Conservation (phyloP, 139 green algal species). For the Gonium pectorale region DNA sequence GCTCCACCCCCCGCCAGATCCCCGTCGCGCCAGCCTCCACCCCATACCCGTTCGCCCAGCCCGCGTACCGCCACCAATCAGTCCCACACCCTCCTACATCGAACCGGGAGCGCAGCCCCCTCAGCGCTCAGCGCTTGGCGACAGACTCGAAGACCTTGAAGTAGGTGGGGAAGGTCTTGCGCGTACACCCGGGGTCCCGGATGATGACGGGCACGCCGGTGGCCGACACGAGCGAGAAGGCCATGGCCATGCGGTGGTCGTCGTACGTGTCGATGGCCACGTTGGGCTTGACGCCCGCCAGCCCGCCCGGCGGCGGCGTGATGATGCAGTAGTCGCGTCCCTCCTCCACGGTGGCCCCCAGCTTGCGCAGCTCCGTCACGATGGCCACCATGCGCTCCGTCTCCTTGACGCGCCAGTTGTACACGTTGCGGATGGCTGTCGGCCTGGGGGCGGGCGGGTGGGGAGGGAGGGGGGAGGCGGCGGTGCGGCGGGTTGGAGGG, state of each 20-base stretch:
- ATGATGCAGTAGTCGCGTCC: constrained; percentile 96
- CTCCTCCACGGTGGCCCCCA: constrained; percentile 92
- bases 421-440: constrained; percentile 96
- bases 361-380: constrained; percentile 93
- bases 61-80: too few species aligned
- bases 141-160: constrained; percentile 88
- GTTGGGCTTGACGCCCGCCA: constrained; percentile 36
- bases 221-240: constrained; percentile 87
- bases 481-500: too few species aligned
- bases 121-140: constrained; percentile 50
- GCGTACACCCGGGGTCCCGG: constrained; percentile 91
- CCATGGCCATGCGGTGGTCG: constrained; percentile 98
- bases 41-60: too few species aligned
- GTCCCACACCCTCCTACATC: neutral
- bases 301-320: constrained; percentile 76
- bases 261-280: constrained; percentile 94
- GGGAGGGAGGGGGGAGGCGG: neutral
- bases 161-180: constrained; percentile 96
- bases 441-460: constrained; percentile 41
- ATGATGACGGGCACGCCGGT: constrained; percentile 85
- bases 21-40: too few species aligned
- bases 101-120: too few species aligned
- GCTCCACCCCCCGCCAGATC: too few species aligned
- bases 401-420: constrained; percentile 99
- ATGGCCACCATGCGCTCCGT: constrained; percentile 99